Base-by-base conservation (phyloP, 2,329 filamentous ascomycete species). In the Lasiodiplodia citricola region DNA sequence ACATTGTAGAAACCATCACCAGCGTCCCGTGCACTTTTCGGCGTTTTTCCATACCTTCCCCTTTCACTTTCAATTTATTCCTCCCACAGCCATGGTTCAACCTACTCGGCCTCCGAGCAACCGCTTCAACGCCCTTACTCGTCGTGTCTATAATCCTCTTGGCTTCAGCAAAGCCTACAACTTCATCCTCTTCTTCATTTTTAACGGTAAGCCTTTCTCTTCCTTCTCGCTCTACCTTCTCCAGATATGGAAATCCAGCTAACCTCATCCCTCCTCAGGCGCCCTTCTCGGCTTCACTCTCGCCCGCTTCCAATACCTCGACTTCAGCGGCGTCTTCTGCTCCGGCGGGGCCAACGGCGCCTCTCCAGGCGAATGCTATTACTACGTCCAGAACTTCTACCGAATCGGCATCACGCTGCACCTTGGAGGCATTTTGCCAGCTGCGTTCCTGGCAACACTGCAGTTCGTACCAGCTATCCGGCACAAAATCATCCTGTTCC, bases 141-240 rank as follows among this genome's bases (percentile, higher is more conserved):
- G 71, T 11, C 71, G 67, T 11, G 57, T 85, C 21, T 85, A 84
- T 73, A 77, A 79, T 54, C 77, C 81, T 2, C 69, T 88, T 31
- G 87, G 87, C 60, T 90, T 90, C 78, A 75, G 78, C 2, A 86
- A 85, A 72, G 81, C 80, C 44, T 88, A 88, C 80, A 89, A 88
- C 75, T 87, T 89, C 71, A 71, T 80, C 47, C 79, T 90, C 2
- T 90, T 83, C 31, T 70, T 72, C 70, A 63, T 68, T 50, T 69
- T 70, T 25, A 66, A 50, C 11, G 69, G 69, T 55, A 5, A 16
- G 16, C 7, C 10, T 54, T 16, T 23, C 14, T 31, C 28, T 25
- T 55, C 23, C 18, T 55, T 23, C 3, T 16, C 2, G n/a, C 25
- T 25, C 16, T n/a, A n/a, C 6, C 16, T 44, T 16, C 7, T 44